These are phyloP conservation scores for Globisporangium cylindrosporum DNA, from an alignment of 352 stramenopile genomes.

Conservation along the genomic window DNA sequence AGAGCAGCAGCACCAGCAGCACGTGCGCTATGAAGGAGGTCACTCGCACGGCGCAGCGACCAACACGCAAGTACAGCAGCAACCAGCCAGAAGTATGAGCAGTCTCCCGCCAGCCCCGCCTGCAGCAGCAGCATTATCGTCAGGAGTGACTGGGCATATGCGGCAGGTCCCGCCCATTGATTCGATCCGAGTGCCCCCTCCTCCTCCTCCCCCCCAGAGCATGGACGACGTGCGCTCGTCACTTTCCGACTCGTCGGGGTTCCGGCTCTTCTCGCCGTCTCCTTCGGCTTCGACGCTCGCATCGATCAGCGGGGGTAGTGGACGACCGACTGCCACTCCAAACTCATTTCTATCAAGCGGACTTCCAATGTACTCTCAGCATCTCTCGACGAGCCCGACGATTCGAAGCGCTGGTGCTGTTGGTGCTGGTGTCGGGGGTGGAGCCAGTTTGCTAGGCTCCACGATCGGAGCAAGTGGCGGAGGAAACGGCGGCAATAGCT, in stretches of 20 bases:
- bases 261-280: constrained; percentile 3
- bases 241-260: background rate
- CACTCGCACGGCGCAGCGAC: constrained; percentile 1
- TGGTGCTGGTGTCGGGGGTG: background rate
- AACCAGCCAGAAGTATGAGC: background rate
- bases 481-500: background rate
- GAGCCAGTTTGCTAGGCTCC: background rate
- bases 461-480: background rate
- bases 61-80: constrained; percentile 1
- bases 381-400: background rate
- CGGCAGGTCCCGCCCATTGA: background rate
- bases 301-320: background rate
- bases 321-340: background rate
- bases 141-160: background rate
- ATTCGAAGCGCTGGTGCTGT: background rate
- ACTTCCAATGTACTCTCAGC: background rate
- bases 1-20: background rate
- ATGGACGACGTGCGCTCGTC: constrained; percentile 4
- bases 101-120: background rate
- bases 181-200: background rate
- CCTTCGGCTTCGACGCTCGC: background rate
- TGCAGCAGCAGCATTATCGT: background rate
- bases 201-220: background rate
- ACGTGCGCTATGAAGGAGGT: background rate
- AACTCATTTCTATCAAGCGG: background rate